Evolutionary conservation across 2,329 filamentous ascomycete species (phyloP).

Genomic region (Cordyceps tenuipes): DNA sequence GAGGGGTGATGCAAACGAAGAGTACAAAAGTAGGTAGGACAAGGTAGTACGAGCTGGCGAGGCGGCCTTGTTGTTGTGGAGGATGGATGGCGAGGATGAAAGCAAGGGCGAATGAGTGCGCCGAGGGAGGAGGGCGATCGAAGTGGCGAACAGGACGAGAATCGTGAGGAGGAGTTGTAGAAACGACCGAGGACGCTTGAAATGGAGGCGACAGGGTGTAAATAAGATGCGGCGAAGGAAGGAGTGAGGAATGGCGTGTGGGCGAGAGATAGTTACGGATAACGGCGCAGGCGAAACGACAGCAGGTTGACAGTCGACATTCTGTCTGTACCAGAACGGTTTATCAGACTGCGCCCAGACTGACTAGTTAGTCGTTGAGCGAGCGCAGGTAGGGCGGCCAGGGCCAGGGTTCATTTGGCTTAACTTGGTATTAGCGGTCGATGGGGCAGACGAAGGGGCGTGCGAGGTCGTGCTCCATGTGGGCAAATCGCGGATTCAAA

Average conservation of each 20-base stretch:
- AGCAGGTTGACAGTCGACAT: background rate
- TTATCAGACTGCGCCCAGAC: background rate
- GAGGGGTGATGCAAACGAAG: background rate
- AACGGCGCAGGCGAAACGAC: too few relatives aligned
- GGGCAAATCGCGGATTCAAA: conserved; percentile 8
- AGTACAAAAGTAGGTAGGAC: background rate
- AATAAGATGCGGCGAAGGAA: conserved; percentile 4
- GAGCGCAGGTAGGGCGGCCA: background rate
- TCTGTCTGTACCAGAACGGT: background rate
- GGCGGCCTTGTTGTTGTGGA: background rate
- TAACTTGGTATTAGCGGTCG: background rate
- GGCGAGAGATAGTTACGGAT: background rate
- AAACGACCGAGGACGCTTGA: background rate
- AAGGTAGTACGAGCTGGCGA: background rate
- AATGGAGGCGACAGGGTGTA: conserved; percentile 1
- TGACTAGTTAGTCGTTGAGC: background rate
- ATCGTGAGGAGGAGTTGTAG: background rate
- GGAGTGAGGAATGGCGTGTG: background rate
- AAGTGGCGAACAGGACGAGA: background rate
- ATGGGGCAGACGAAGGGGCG: conserved; percentile 3
- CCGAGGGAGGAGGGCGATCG: background rate
- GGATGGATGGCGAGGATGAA: background rate
- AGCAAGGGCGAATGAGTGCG: background rate
- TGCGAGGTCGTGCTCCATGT: background rate
- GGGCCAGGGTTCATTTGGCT: background rate